These are phyloP conservation scores for Curvularia spicifera DNA, from an alignment of 2,329 filamentous ascomycete genomes.

Conservation along the genomic window DNA sequence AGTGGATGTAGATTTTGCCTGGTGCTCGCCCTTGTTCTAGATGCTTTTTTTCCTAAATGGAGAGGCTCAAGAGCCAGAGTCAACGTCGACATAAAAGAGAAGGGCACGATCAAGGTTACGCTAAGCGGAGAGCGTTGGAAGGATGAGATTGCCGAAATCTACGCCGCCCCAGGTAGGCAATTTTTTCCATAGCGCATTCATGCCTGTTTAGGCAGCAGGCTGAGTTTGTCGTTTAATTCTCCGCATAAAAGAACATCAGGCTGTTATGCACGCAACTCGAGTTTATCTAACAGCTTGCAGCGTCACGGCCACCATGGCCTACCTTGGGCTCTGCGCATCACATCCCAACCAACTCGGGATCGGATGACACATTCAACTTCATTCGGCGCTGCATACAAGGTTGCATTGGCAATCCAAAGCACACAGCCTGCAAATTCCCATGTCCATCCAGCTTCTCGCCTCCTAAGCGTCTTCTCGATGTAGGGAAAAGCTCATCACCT, in stretches of 20 bases:
- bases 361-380: slow-evolving; percentile 44
- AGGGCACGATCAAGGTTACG: slow-evolving; percentile 34
- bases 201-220: not conserved
- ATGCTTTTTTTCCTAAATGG: slow-evolving; percentile 40
- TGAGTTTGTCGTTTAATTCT: not conserved
- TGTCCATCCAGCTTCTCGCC: slow-evolving; percentile 26
- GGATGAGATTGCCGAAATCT: slow-evolving; percentile 36
- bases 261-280: not conserved
- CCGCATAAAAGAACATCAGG: not conserved
- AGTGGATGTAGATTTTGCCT: slow-evolving; percentile 40
- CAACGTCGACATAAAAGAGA: slow-evolving; percentile 36
- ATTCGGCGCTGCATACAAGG: slow-evolving; percentile 42
- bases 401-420: slow-evolving; percentile 42
- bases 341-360: slow-evolving; percentile 40
- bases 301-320: slow-evolving; percentile 40
- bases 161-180: slow-evolving; percentile 37
- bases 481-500: slow-evolving; percentile 37
- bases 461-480: slow-evolving; percentile 42
- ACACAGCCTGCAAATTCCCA: slow-evolving; percentile 32
- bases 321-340: slow-evolving; percentile 39
- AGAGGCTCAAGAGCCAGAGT: slow-evolving; percentile 29
- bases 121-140: slow-evolving; percentile 35
- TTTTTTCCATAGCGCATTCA: not conserved
- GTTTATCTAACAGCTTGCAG: slow-evolving; percentile 25
- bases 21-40: slow-evolving; percentile 36